phyloP scores from a whole-genome alignment of 2,329 filamentous ascomycete species.

The Diaporthe sp. region DNA sequence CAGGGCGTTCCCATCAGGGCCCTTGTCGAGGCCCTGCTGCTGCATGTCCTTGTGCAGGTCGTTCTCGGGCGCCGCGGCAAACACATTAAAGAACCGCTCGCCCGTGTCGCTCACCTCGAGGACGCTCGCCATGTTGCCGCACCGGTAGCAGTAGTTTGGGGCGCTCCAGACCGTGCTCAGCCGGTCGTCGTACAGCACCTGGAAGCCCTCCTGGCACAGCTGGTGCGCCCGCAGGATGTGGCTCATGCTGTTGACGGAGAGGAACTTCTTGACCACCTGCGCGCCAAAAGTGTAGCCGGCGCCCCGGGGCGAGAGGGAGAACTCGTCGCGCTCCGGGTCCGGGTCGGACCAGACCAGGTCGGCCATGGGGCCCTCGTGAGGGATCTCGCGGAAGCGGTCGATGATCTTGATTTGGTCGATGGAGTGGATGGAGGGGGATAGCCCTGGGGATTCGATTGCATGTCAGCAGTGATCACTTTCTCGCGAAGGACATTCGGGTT shows the following conservation, averaged over 20 bases:
- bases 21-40: conserved; percentile 68
- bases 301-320: conserved; percentile 90
- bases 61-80: conserved; percentile 96
- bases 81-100: conserved; percentile 96
- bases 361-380: conserved; percentile 99
- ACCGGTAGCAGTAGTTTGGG: conserved; percentile 94
- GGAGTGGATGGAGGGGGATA: conserved; percentile 92
- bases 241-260: conserved; percentile 97
- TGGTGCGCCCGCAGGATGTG: conserved; percentile 99
- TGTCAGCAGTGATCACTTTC: conserved; percentile 15
- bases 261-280: conserved; percentile 97
- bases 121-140: conserved; percentile 97
- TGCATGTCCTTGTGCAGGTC: conserved; percentile 90
- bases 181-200: conserved; percentile 94
- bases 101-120: conserved; percentile 94
- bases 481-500: neutral
- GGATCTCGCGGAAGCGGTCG: conserved; percentile 97
- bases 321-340: conserved; percentile 96
- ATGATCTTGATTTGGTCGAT: conserved; percentile 99
- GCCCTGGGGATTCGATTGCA: conserved; percentile 56
- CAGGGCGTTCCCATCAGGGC: conserved; percentile 69
- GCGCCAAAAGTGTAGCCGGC: conserved; percentile 98
- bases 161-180: conserved; percentile 98
- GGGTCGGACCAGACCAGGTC: conserved; percentile 99
- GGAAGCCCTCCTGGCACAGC: conserved; percentile 97